Evolutionary conservation across 192 early-diverging fungal genomes (phyloP), one percentile per base, ranked within the genome.

Genomic region (Lunasporangiospora selenospora): DNA sequence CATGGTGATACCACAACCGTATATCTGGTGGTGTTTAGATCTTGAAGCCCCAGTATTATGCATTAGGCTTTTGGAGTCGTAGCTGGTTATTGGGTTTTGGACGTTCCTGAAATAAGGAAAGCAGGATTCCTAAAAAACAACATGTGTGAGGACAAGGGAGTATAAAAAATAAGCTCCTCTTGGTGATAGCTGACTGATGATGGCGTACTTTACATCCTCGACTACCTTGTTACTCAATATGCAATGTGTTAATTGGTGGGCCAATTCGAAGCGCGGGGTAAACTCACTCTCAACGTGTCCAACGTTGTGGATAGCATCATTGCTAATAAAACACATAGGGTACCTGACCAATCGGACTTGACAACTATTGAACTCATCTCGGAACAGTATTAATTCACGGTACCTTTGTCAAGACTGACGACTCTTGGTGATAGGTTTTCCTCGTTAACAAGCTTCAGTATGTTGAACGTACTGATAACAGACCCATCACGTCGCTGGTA

Each of bases 381-480:
- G 5, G 5, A 1, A 23, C 43, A 66, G 67, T 59, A 5, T 37
- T 71, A n/a, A 56, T 71, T 34, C 62, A 71, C 30, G 59, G 50
- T 11, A 53, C 67, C 15, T 62, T 62, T 40, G 31, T 12, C 0
- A 62, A 47, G 36, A 59, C 59, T 26, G 67, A 62, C 13, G 53
- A 61, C 12, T 37, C 44, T 6, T 71, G 67, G 67, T 45, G 58
- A 1, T 31, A 62, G 9, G 59, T 51, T 3, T 71, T 57, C 58
- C 43, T 56, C 30, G 52, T 55, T 13, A 46, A 47, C 15, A 50
- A 58, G 2, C 37, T 70, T 15, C 57, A 53, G 2, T 70, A 44
- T 38, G 58, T 61, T 1, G 67, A 70, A n/a, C 45, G 51, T 10
- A 58, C 67, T 31, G 67, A 70, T 32, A 70, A 70, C 32, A 70